Conservation (phyloP, 2,329 filamentous ascomycete species). For the Boeremia exigua region DNA sequence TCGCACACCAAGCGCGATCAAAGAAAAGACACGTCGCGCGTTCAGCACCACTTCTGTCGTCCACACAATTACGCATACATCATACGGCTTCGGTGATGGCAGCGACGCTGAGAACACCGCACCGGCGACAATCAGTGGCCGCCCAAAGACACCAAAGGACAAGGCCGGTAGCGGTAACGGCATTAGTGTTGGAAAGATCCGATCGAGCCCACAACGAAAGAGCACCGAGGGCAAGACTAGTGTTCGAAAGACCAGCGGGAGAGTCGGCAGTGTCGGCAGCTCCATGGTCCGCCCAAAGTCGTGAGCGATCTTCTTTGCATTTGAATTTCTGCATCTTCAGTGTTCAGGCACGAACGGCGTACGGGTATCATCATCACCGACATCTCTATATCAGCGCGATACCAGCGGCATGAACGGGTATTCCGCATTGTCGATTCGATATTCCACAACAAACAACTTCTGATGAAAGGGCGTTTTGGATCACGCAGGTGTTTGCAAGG, state of each 20-base stretch:
- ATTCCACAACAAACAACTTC: conserved; percentile 21
- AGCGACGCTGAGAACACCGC: conserved; percentile 56
- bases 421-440: conserved; percentile 23
- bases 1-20: conserved; percentile 62
- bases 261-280: conserved; percentile 55
- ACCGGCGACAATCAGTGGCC: conserved; percentile 33
- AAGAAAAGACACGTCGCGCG: conserved; percentile 71
- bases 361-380: conserved; percentile 24
- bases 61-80: conserved; percentile 44
- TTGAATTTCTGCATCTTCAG: conserved; percentile 17
- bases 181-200: conserved; percentile 54
- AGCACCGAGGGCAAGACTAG: conserved; percentile 57
- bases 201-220: conserved; percentile 53
- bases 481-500: conserved; percentile 21
- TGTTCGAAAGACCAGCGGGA: conserved; percentile 59
- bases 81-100: conserved; percentile 48
- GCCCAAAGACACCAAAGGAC: conserved; percentile 54
- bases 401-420: conserved; percentile 17
- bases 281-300: conserved; percentile 38
- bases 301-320: conserved; percentile 21
- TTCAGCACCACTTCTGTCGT: conserved; percentile 71
- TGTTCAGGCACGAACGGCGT: conserved; percentile 34
- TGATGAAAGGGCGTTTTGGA: conserved; percentile 35
- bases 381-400: conserved; percentile 18
- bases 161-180: conserved; percentile 48